phyloP scores from a whole-genome alignment of 495 filamentous ascomycete species.

The Daldinia childiae region DNA sequence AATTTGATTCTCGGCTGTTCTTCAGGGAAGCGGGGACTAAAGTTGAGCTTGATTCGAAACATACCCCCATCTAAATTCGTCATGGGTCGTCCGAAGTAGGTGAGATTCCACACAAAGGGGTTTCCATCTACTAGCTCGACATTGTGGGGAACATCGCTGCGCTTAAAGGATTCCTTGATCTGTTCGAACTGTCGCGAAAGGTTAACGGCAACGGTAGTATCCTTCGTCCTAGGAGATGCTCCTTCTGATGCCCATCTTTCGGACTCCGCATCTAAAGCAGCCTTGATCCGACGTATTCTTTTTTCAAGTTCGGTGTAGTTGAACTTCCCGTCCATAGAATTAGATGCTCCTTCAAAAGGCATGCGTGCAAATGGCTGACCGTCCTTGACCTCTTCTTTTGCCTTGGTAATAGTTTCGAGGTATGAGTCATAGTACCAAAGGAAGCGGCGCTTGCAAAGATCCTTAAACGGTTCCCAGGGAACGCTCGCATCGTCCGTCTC shows the following conservation, averaged over 20 bases:
- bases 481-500: conserved; percentile 59
- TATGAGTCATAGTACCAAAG: conserved; percentile 97
- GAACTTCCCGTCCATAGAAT: conserved; percentile 89
- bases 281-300: conserved; percentile 72
- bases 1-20: conserved; percentile 88
- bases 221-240: conserved; percentile 66
- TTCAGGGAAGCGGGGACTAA: conserved; percentile 91
- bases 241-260: conserved; percentile 77
- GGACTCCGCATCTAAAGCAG: conserved; percentile 75
- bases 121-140: conserved; percentile 77
- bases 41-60: conserved; percentile 78
- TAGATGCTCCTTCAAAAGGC: conserved; percentile 83
- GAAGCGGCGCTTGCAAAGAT: conserved; percentile 90
- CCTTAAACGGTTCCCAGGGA: conserved; percentile 82
- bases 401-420: conserved; percentile 71
- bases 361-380: conserved; percentile 73
- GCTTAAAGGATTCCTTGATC: conserved; percentile 76
- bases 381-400: conserved; percentile 66
- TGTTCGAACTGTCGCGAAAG: conserved; percentile 86
- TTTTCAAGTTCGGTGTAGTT: conserved; percentile 78
- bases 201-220: conserved; percentile 79
- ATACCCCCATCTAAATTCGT: conserved; percentile 93
- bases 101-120: conserved; percentile 72
- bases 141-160: conserved; percentile 73
- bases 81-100: conserved; percentile 92